phyloP scores from a whole-genome alignment of 2,329 filamentous ascomycete genomes.

The Periconia sp. region DNA sequence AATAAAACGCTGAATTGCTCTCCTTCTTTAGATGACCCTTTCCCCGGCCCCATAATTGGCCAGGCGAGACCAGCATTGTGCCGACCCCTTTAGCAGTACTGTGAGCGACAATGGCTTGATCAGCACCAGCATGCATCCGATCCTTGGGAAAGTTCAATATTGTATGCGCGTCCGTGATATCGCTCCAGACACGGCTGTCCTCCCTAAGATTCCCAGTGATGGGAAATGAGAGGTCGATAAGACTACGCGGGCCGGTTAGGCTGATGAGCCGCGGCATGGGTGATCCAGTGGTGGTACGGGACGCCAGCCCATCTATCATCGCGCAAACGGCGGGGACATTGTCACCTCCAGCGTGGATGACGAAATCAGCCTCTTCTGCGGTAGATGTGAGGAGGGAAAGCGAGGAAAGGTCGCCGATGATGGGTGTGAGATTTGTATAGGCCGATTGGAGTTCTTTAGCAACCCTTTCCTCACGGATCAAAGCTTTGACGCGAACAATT shows the following conservation, averaged over 20 bases:
- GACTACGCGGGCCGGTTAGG: constrained; percentile 14
- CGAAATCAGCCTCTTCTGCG: constrained; percentile 13
- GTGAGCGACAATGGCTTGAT: constrained; percentile 12
- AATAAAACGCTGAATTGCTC: constrained; percentile 15
- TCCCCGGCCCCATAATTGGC: constrained; percentile 11
- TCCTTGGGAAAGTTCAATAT: constrained; percentile 13
- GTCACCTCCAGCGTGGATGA: constrained; percentile 14
- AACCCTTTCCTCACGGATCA: constrained; percentile 13
- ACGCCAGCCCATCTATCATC: constrained; percentile 15
- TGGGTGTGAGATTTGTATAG: constrained; percentile 17
- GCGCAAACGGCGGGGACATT: constrained; percentile 11
- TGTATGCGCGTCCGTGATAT: constrained; percentile 12
- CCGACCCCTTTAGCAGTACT: constrained; percentile 14
- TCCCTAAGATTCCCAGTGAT: constrained; percentile 14
- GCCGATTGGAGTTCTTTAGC: constrained; percentile 16
- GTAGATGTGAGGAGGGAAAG: constrained; percentile 14
- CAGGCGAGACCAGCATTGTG: constrained; percentile 16
- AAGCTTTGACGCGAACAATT: constrained; percentile 12
- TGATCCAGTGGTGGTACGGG: constrained; percentile 14
- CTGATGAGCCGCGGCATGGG: constrained; percentile 13
- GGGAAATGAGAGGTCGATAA: constrained; percentile 15
- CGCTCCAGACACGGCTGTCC: constrained; percentile 13
- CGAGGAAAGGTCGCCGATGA: constrained; percentile 14
- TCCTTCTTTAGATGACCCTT: constrained; percentile 17
- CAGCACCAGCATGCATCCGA: constrained; percentile 14